A percentile compares a stretch with the other conserved stretches of the same genome.
Evolutionary conservation across 441 rosid species (phyloP).

Genomic region (Pelargonium fulgidum): DNA sequence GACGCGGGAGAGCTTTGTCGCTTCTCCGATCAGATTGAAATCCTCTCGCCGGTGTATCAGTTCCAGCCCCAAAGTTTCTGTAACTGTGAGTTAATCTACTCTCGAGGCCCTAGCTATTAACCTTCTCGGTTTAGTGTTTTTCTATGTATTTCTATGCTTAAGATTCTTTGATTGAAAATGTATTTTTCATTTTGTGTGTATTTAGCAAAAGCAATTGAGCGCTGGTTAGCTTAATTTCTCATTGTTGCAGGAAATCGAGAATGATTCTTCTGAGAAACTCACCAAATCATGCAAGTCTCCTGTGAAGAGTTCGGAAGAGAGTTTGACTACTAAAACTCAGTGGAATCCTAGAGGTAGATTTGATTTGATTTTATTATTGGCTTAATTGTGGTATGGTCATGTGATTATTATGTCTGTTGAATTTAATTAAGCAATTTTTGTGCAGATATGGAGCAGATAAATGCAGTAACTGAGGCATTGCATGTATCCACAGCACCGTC

Average conservation of each 20-base stretch:
- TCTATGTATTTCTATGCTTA: neutral
- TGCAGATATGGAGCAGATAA: constrained; percentile 51
- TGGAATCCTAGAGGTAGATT: constrained; percentile 64
- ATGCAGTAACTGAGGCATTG: constrained; percentile 51
- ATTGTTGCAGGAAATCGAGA: constrained; percentile 33
- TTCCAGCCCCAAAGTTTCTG: constrained; percentile 31
- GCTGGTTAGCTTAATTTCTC: constrained; percentile 1
- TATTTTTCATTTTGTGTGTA: neutral
- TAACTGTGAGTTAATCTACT: constrained; percentile 24
- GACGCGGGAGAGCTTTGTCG: constrained; percentile 13
- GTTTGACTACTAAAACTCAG: constrained; percentile 23
- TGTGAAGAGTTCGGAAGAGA: constrained; percentile 21
- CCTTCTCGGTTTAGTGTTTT: neutral
- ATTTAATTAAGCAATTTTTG: constrained; percentile 1
- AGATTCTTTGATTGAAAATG: neutral
- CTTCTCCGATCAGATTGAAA: constrained; percentile 43
- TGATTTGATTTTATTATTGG: neutral
- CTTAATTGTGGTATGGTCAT: neutral
- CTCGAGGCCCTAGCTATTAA: neutral
- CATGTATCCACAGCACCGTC: constrained; percentile 64
- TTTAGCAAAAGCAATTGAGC: neutral
- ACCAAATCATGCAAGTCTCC: constrained; percentile 26
- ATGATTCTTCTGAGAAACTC: constrained; percentile 19
- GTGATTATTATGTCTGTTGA: neutral
- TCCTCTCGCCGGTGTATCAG: constrained; percentile 44